phyloP scores from a whole-genome alignment of 176 grass and related monocot species.

The Hordeum marinum region DNA sequence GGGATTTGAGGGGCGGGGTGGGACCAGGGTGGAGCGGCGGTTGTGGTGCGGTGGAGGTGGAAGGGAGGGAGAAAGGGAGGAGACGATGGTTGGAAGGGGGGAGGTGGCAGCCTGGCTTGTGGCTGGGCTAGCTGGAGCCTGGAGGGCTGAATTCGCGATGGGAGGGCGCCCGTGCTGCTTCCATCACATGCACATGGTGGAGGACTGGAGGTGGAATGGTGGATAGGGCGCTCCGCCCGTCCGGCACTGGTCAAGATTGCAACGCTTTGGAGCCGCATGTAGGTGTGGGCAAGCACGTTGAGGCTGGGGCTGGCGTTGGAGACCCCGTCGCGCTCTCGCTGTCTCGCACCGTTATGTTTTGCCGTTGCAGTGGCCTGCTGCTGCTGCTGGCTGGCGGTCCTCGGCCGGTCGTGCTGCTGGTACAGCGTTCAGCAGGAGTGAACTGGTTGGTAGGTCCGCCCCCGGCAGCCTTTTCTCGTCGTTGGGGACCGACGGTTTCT shows the following conservation, averaged over 20 bases:
- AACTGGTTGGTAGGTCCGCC: background rate
- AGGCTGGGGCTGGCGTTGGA: background rate
- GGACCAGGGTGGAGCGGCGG: constrained; percentile 23
- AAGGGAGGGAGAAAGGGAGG: background rate
- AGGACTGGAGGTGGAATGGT: no score
- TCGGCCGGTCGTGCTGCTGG: background rate
- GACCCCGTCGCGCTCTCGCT: background rate
- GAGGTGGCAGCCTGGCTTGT: background rate
- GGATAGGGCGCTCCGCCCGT: background rate
- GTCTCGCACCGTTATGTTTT: background rate
- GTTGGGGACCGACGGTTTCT: background rate
- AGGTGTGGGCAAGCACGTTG: background rate
- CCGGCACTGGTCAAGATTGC: background rate
- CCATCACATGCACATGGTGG: no score
- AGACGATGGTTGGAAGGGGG: background rate
- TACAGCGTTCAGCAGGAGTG: background rate
- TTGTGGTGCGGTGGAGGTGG: background rate
- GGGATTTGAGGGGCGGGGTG: constrained; percentile 40
- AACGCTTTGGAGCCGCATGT: constrained; percentile 11
- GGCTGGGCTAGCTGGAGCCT: background rate
- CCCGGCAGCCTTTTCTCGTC: background rate
- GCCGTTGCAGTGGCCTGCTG: background rate
- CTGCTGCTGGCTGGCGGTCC: background rate
- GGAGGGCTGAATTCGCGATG: background rate
- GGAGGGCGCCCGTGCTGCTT: no score